phyloP scores from a whole-genome alignment of 805 yeast genomes.

The Saturnispora saitoi region DNA sequence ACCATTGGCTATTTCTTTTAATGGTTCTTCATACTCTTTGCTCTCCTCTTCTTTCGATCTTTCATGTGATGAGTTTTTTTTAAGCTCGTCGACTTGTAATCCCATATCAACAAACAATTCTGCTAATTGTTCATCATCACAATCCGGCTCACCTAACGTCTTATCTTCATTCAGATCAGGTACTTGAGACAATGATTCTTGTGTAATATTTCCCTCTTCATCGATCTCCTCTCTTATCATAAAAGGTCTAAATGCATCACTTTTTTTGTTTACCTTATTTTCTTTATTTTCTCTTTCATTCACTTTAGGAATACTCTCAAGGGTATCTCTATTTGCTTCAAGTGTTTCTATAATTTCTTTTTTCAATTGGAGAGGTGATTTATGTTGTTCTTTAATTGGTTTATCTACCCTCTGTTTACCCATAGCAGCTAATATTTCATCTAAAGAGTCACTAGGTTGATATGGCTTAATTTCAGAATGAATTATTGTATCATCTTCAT shows the following conservation, averaged over 20 bases:
- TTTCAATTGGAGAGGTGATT: constrained; percentile 7
- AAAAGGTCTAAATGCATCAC: constrained; percentile 31
- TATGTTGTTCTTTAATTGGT: no score
- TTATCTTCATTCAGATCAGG: constrained; percentile 15
- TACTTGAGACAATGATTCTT: constrained; percentile 30
- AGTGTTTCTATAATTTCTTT: constrained; percentile 34
- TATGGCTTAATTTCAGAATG: constrained; percentile 35
- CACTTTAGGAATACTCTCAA: constrained; percentile 5
- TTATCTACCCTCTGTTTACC: not conserved
- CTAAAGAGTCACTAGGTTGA: constrained; percentile 4
- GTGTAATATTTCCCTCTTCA: constrained; percentile 62
- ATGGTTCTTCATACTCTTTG: not conserved
- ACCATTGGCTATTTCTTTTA: constrained; percentile 4
- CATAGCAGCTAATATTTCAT: not conserved
- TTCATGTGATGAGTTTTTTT: not conserved
- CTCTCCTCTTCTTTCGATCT: not conserved
- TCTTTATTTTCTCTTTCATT: not conserved
- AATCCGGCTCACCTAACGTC: constrained; percentile 12
- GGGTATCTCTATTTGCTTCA: constrained; percentile 8
- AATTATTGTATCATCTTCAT: constrained; percentile 71
- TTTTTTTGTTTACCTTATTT: constrained; percentile 12
- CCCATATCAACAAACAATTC: constrained; percentile 31
- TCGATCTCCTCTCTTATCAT: constrained; percentile 76
- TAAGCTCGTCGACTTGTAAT: constrained; percentile 8
- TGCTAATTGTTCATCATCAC: constrained; percentile 26